These are phyloP conservation scores for Cryptococcus wingfieldii DNA, from an alignment of 1,284 basidiomycete genomes.

Conservation along the genomic window DNA sequence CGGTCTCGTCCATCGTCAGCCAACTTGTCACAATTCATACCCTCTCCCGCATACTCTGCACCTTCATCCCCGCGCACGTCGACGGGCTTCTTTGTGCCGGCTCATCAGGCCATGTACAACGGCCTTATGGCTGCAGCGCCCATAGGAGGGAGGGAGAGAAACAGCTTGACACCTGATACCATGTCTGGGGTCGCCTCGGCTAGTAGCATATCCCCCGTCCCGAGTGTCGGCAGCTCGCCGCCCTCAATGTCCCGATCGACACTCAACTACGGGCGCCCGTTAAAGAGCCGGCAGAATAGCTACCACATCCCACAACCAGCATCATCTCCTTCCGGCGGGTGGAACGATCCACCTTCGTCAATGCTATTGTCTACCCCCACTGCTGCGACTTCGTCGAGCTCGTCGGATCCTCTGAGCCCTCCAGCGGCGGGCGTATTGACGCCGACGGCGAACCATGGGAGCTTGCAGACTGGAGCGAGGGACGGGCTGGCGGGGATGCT, in stretches of 20 bases:
- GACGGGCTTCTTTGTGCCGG: conserved; percentile 13
- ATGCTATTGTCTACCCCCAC: conserved; percentile 15
- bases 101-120: not conserved
- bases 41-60: conserved; percentile 8
- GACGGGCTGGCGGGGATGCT: conserved; percentile 8
- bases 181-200: too few relatives aligned
- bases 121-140: conserved; percentile 1
- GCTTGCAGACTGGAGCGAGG: conserved; percentile 1
- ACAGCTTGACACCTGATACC: too few relatives aligned
- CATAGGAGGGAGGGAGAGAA: not conserved
- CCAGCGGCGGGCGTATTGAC: conserved; percentile 19
- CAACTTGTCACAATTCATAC: conserved; percentile 10
- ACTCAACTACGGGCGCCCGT: too few relatives aligned
- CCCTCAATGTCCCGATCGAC: too few relatives aligned
- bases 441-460: conserved; percentile 16
- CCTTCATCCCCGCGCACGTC: conserved; percentile 14
- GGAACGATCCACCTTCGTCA: conserved; percentile 46
- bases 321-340: conserved; percentile 22
- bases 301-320: too few relatives aligned
- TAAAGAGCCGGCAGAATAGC: too few relatives aligned
- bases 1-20: not conserved
- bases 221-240: too few relatives aligned
- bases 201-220: too few relatives aligned
- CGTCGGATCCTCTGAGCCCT: not conserved
- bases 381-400: not conserved